These are phyloP conservation scores for Fonsecaea pedrosoi DNA, from an alignment of 2,329 filamentous ascomycete species.

Conservation along the genomic window DNA sequence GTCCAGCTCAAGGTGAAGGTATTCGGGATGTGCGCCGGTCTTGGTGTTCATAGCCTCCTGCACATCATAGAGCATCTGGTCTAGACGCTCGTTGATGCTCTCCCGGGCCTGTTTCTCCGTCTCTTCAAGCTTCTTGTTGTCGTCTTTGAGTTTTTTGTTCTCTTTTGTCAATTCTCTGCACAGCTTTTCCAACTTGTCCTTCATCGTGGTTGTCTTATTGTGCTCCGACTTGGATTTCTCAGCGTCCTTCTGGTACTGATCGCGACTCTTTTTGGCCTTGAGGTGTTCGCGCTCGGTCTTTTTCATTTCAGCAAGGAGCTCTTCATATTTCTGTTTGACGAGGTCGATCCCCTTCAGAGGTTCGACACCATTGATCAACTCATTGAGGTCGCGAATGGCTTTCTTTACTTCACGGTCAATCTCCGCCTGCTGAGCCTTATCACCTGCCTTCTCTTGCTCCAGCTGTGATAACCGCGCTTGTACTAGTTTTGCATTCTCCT, in stretches of 20 bases:
- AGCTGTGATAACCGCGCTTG: conserved; percentile 94
- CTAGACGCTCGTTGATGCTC: conserved; percentile 84
- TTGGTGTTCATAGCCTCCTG: conserved; percentile 89
- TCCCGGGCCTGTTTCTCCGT: conserved; percentile 81
- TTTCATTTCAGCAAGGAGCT: conserved; percentile 93
- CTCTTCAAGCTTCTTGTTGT: conserved; percentile 90
- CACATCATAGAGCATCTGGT: conserved; percentile 79
- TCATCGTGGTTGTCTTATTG: conserved; percentile 86
- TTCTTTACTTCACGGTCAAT: conserved; percentile 96
- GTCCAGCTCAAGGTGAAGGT: conserved; percentile 85
- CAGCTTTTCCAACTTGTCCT: conserved; percentile 95
- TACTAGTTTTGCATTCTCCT: conserved; percentile 88
- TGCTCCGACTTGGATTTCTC: conserved; percentile 87
- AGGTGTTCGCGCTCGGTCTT: conserved; percentile 90
- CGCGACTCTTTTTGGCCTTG: conserved; percentile 94
- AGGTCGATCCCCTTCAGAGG: conserved; percentile 90
- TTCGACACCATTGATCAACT: conserved; percentile 85
- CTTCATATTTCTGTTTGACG: conserved; percentile 87
- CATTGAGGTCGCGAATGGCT: conserved; percentile 87
- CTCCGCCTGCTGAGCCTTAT: conserved; percentile 94
- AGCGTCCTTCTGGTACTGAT: conserved; percentile 95
- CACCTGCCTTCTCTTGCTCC: conserved; percentile 88
- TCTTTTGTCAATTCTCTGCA: conserved; percentile 93
- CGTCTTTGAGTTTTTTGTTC: conserved; percentile 98
- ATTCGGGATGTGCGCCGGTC: conserved; percentile 79